Evolutionary conservation across 116 monocot genomes (phyloP), one percentile per base, ranked within the genome.

Genomic region (Iris pallida): DNA sequence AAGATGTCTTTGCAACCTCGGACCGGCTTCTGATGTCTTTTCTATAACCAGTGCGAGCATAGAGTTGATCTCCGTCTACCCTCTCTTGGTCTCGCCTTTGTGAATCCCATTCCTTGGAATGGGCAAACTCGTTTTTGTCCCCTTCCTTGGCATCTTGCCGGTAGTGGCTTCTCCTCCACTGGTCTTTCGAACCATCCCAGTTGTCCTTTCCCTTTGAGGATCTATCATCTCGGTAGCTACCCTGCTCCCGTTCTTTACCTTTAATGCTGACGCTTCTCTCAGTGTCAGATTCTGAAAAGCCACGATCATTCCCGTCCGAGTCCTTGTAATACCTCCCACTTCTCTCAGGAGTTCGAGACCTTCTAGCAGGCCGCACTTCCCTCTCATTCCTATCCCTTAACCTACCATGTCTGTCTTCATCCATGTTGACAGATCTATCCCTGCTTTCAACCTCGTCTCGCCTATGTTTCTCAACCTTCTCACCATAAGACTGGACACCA

Each of bases 281-380:
- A 44, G 71, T 83, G 42, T 97, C 97, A 16, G 85, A 89, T 57
- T 89, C 96, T 20, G 86, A 82, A 74, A 59, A 71, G 4, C 78
- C 92, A 42, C 77, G 66, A 17, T 83, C 92, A 64, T 57, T 75
- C 40, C 84, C 88, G 68, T 88, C 95, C 45, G 57, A 18, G 49
- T 89, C 92, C 65, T 68, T 75, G 46, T 73, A 64, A 76, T 91
- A 73, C 58, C 76, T 61, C 51, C 63, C 75, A 46, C 63, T 89
- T 69, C 82, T 87, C 51, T 89, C 92, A 63, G 92, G 86, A 60
- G 82, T 63, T 16, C 72, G 77, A 17, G 91, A 88, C 60, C 71
- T 70, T 69, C 75, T 81, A 30, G 55, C 63, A 78, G 16, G 64
- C 20, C 68, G 63, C 2, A 53, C 59, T 51, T 87, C 86, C 66